Evolutionary conservation across 208 protist species (phyloP), one percentile per base, ranked within the genome.

Genomic region (Acanthamoeba lenticulata): DNA sequence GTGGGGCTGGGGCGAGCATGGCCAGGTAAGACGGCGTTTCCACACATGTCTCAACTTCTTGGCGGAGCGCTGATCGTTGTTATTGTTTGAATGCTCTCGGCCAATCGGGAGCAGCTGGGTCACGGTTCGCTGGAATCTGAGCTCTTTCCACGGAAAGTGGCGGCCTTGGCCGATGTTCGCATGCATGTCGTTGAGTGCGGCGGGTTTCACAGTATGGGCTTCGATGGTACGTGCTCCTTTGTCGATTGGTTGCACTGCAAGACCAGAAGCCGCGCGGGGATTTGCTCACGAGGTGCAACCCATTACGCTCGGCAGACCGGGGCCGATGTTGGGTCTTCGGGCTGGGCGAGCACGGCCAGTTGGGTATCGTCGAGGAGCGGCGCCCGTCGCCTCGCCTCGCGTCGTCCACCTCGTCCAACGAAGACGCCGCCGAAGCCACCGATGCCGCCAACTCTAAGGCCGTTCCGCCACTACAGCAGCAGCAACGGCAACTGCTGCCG

Each of bases 271-370:
- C n/a, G n/a, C n/a, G n/a, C n/a, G n/a, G n/a, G n/a, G n/a, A n/a
- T n/a, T n/a, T n/a, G n/a, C n/a, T n/a, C n/a, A n/a, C n/a, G n/a
- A n/a, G n/a, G n/a, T n/a, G n/a, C n/a, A n/a, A n/a, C n/a, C n/a
- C n/a, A 60, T 60, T 60, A 60, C 11, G 21, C 52, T 21, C 11
- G 11, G 52, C 32, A 77, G 69, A 79, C 24, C 69, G 34, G 40
- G 69, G 69, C 3, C 69, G 69, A 17, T 79, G 69, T 29, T 79
- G 69, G 69, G 69, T 79, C 9, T 79, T 79, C 34, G 69, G 69
- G 3, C 40, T 79, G 17, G 69, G 69, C 38, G 69, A 79, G 38
- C 69, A 79, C 40, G 69, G 69, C 3, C 69, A 79, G 69, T 36
- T 79, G 3, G 69, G 69, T 17, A 47, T 79, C 27, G 13, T 79